Evolutionary conservation across 176 grass and related monocot species (phyloP).

Genomic region (Tillandsia fasciculata): DNA sequence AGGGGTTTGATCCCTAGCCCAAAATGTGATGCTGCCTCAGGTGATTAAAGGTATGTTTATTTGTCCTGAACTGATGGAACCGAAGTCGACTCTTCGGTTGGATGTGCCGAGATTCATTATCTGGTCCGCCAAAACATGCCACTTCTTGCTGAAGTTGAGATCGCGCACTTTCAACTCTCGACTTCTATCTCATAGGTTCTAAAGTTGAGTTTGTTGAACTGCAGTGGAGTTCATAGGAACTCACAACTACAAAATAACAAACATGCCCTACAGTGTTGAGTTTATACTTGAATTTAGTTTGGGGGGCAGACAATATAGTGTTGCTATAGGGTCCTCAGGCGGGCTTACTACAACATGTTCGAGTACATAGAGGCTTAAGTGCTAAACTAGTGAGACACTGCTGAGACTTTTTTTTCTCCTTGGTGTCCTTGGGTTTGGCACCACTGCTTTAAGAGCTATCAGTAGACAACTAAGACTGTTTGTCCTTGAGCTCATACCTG

Average conservation of each 20-base stretch:
- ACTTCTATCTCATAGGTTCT: too few species aligned
- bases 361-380: neutral
- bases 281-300: neutral
- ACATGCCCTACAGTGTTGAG: neutral
- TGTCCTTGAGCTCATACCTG: neutral
- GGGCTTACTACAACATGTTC: neutral
- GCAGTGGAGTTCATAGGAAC: too few species aligned
- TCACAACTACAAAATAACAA: too few species aligned
- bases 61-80: too few species aligned
- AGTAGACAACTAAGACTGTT: neutral
- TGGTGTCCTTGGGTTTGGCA: neutral
- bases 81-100: too few species aligned
- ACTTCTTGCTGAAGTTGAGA: too few species aligned
- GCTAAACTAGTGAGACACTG: neutral
- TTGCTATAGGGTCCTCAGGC: neutral
- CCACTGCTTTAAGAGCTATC: neutral
- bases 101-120: too few species aligned
- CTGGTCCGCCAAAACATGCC: too few species aligned
- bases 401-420: neutral
- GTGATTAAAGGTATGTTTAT: conserved; percentile 18
- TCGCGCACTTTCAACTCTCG: too few species aligned
- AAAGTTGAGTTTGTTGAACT: too few species aligned
- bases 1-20: conserved; percentile 32
- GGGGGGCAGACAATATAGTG: neutral
- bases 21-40: conserved; percentile 23